These are phyloP conservation scores for Nigrospora sphaerica DNA, from an alignment of 2,329 filamentous ascomycete species.

Conservation along the genomic window DNA sequence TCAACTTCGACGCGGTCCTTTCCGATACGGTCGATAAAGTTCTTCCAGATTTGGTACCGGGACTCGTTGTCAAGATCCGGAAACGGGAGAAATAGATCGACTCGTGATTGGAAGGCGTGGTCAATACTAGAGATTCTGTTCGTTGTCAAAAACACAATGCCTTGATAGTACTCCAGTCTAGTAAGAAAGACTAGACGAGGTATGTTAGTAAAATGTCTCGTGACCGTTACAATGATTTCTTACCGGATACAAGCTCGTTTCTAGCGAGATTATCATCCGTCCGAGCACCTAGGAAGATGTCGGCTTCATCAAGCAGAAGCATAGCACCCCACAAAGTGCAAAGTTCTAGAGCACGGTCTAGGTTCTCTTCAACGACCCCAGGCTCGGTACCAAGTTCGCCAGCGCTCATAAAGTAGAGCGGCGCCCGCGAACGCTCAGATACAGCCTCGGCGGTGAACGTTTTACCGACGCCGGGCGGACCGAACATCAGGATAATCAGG, in stretches of 20 bases:
- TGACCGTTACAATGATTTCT: conserved; percentile 10
- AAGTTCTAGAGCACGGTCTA: conserved; percentile 25
- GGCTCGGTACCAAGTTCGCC: conserved; percentile 21
- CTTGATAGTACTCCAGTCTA: conserved; percentile 9
- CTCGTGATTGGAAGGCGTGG: conserved; percentile 14
- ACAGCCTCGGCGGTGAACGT: conserved; percentile 27
- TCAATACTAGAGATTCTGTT: conserved; percentile 12
- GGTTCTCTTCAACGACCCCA: conserved; percentile 13
- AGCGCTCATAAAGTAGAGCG: conserved; percentile 22
- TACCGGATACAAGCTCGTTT: conserved; percentile 10
- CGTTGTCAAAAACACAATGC: conserved; percentile 13
- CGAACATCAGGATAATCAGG: conserved; percentile 34
- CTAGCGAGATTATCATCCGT: conserved; percentile 6
- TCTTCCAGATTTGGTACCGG: conserved; percentile 16
- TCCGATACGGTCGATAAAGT: conserved; percentile 35
- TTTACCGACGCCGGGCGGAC: conserved; percentile 35
- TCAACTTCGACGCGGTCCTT: conserved; percentile 6
- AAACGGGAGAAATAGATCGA: conserved; percentile 12
- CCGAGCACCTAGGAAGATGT: conserved; percentile 26
- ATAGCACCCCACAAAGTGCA: conserved; percentile 30
- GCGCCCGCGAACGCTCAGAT: conserved; percentile 23
- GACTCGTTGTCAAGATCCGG: conserved; percentile 7
- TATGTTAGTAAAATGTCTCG: too few relatives aligned
- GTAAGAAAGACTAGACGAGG: conserved; percentile 28
- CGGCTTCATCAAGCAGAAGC: conserved; percentile 21